Conservation (phyloP, 2,329 filamentous ascomycete genomes). For the Ambrosiella beaveri region DNA sequence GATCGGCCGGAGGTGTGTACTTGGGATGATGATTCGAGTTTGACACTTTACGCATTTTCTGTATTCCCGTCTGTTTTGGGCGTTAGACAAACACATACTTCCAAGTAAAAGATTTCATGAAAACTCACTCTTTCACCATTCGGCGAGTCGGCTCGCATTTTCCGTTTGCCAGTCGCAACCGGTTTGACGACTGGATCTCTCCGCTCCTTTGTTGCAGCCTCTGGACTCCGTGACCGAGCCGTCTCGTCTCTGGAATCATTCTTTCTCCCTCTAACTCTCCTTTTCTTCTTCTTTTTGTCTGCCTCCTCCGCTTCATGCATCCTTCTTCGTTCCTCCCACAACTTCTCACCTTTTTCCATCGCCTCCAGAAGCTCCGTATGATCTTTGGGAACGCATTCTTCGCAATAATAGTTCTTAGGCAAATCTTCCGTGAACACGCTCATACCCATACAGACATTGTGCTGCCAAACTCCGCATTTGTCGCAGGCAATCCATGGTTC, state of each 20-base stretch:
- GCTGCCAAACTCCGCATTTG: constrained; percentile 83
- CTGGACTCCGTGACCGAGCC: constrained; percentile 14
- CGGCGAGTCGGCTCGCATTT: constrained; percentile 38
- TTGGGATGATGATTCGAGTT: constrained; percentile 25
- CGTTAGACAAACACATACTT: background rate
- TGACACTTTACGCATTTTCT: constrained; percentile 39
- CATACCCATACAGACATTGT: constrained; percentile 89
- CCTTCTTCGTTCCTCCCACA: constrained; percentile 60
- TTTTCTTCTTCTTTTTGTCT: constrained; percentile 36
- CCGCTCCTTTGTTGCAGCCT: constrained; percentile 16
- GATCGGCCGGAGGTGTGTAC: constrained; percentile 34
- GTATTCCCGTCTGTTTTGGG: constrained; percentile 9
- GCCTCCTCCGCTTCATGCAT: constrained; percentile 44
- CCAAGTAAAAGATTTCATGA: background rate
- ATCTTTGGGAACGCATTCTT: constrained; percentile 68
- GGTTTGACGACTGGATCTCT: constrained; percentile 25
- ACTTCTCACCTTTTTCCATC: constrained; percentile 63
- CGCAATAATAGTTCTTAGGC: constrained; percentile 79
- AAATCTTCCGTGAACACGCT: constrained; percentile 60
- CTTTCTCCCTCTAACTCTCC: constrained; percentile 47
- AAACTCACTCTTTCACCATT: constrained; percentile 34
- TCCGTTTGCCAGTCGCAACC: constrained; percentile 33
- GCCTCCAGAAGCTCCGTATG: constrained; percentile 68
- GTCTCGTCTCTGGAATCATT: constrained; percentile 22
- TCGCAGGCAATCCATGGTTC: constrained; percentile 96